Percentiles rank a stretch among this genome's conserved stretches.
Evolutionary conservation across 2,329 filamentous ascomycete genomes (phyloP).

Genomic region (Pseudogymnoascus verrucosus): DNA sequence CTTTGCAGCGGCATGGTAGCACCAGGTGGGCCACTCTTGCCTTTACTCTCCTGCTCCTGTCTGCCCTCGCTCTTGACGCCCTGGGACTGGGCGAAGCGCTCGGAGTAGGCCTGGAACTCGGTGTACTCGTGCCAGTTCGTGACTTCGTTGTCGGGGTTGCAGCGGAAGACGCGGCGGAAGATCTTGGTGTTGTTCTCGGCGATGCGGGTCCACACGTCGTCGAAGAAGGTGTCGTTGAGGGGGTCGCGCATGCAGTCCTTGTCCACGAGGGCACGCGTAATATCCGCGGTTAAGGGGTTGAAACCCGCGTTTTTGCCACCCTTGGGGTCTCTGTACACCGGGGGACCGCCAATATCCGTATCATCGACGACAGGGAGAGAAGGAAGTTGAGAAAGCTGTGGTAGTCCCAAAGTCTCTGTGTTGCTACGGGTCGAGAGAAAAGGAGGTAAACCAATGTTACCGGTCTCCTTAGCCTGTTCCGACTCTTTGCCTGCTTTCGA

Average conservation of each 20-base stretch:
- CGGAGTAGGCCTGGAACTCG: slow-evolving; percentile 53
- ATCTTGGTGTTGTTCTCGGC: slow-evolving; percentile 94
- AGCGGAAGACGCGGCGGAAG: slow-evolving; percentile 87
- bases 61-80: slow-evolving; percentile 25
- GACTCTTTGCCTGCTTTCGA: slow-evolving; percentile 13
- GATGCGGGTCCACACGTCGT: slow-evolving; percentile 79
- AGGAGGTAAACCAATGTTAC: not conserved
- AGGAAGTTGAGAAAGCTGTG: slow-evolving; percentile 61
- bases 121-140: slow-evolving; percentile 83
- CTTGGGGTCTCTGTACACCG: slow-evolving; percentile 46
- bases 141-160: slow-evolving; percentile 94
- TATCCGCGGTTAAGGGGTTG: slow-evolving; percentile 54
- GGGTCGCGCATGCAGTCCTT: slow-evolving; percentile 95
- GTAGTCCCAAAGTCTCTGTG: slow-evolving; percentile 60
- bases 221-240: slow-evolving; percentile 69
- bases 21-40: slow-evolving; percentile 27
- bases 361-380: slow-evolving; percentile 65
- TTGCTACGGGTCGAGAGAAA: slow-evolving; percentile 2
- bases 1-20: slow-evolving; percentile 11
- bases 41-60: slow-evolving; percentile 24
- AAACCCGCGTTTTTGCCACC: slow-evolving; percentile 35
- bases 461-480: not conserved
- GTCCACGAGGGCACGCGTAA: slow-evolving; percentile 62
- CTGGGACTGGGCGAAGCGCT: slow-evolving; percentile 55
- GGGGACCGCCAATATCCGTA: slow-evolving; percentile 71